Evolutionary conservation across 495 filamentous ascomycete species (phyloP).

Genomic region (Cladorrhinum samala): DNA sequence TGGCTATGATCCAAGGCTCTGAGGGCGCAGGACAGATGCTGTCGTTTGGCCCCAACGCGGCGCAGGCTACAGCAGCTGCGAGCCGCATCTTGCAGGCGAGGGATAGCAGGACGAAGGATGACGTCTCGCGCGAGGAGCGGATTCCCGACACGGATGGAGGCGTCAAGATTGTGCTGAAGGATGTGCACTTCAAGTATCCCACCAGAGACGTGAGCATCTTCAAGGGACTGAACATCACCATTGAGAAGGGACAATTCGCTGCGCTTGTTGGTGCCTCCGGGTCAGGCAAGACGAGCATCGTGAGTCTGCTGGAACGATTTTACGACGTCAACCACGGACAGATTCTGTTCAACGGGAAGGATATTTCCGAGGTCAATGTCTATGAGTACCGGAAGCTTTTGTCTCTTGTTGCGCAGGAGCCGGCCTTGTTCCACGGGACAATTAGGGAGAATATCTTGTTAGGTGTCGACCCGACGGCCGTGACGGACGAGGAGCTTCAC

Average conservation of each 20-base stretch:
- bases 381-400: conserved; percentile 47
- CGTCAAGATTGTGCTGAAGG: conserved; percentile 47
- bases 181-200: conserved; percentile 56
- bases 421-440: conserved; percentile 50
- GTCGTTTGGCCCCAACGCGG: conserved; percentile 44
- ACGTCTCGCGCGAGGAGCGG: conserved; percentile 11
- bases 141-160: conserved; percentile 39
- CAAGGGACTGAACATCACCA: conserved; percentile 45
- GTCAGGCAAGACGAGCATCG: conserved; percentile 65
- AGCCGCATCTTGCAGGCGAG: conserved; percentile 42
- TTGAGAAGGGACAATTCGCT: conserved; percentile 58
- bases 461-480: conserved; percentile 35
- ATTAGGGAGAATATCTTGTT: conserved; percentile 55
- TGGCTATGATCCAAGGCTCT: conserved; percentile 45
- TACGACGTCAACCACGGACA: conserved; percentile 50
- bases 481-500: conserved; percentile 47
- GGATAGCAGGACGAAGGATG: conserved; percentile 23
- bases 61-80: conserved; percentile 40
- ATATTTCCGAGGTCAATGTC: conserved; percentile 40
- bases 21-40: conserved; percentile 41
- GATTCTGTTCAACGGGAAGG: conserved; percentile 47
- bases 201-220: conserved; percentile 50
- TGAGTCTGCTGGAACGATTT: conserved; percentile 59
- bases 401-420: conserved; percentile 59
- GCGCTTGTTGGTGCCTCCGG: conserved; percentile 68